Evolutionary conservation across 495 filamentous ascomycete species (phyloP).

Genomic region (Aspergillus olivimuriae): DNA sequence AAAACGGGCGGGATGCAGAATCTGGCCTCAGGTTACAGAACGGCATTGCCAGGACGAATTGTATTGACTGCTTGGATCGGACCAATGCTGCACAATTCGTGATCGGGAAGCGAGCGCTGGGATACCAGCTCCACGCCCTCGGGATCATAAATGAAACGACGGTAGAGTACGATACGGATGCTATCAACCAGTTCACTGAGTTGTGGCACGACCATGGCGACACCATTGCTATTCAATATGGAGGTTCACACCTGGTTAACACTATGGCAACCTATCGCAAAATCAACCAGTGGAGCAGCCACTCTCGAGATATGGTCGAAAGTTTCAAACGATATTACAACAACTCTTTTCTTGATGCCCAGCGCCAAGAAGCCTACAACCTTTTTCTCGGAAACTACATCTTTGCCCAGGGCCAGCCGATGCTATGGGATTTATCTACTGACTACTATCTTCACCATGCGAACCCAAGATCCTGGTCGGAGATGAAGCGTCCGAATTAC

Average conservation of each 20-base stretch:
- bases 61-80: conserved; percentile 93
- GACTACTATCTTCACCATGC: conserved; percentile 96
- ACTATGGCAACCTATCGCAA: conserved; percentile 99
- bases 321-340: conserved; percentile 99
- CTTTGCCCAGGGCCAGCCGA: conserved; percentile 81
- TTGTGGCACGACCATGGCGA: conserved; percentile 97
- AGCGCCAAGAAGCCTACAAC: conserved; percentile 96
- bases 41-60: conserved; percentile 91
- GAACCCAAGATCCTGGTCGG: conserved; percentile 66
- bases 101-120: conserved; percentile 91
- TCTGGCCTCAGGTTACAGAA: conserved; percentile 72
- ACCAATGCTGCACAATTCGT: conserved; percentile 98
- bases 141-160: conserved; percentile 74
- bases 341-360: conserved; percentile 94
- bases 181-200: conserved; percentile 90
- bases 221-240: conserved; percentile 95
- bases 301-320: conserved; percentile 97
- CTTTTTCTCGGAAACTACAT: conserved; percentile 97
- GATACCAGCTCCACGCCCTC: conserved; percentile 86
- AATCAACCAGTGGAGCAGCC: conserved; percentile 97
- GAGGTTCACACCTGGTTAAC: conserved; percentile 94
- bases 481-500: conserved; percentile 60
- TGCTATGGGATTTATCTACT: conserved; percentile 94
- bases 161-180: conserved; percentile 91
- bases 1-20: conserved; percentile 68